Evolutionary conservation across 2,329 filamentous ascomycete species (phyloP), one percentile per base, ranked within the genome.

Genomic region (Ophiosphaerella korrae): DNA sequence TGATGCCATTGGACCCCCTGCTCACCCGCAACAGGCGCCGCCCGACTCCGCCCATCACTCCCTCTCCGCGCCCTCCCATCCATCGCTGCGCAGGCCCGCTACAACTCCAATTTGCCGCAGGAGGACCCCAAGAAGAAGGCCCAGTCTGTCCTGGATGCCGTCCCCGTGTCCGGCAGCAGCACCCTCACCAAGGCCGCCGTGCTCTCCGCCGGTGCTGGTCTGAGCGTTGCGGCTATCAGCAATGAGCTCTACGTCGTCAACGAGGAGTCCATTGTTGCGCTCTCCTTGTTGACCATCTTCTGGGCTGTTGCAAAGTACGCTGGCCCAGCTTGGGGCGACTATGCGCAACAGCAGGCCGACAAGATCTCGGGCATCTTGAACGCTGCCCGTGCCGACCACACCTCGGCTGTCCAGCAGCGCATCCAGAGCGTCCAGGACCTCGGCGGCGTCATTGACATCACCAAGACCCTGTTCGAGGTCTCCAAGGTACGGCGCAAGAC

Each of bases 161-260:
- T 99, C 47, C 94, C 94, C 62, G 84, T 99, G 41, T 94, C 94
- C 71, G 94, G 95, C 69, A 96, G 85, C 85, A 93, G 84, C 74
- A 82, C 97, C 62, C 81, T 96, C 74, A 95, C 91, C 78, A 99
- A 99, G 88, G 92, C 91, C 67, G 94, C 94, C 72, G 93, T 97
- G 75, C 88, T 99, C 72, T 97, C 93, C 74, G 92, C 91, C 70
- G 88, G 88, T 62, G 90, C 94, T 72, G 93, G 89, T 80, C 79
- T 96, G 68, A 92, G 90, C 72, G 85, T 96, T 77, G 96, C 94
- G 75, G 94, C 92, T 73, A 92, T 99, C 80, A 95, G 90, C 87
- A 99, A 96, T 82, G 94, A 99, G 86, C 92, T 97, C 83, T 97
- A 97, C 80, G 92, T 99, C 76, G 84, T 99, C 80, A 99, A 99